Conservation (phyloP, 768 basidiomycete genomes). For the Lentinula sp. region DNA sequence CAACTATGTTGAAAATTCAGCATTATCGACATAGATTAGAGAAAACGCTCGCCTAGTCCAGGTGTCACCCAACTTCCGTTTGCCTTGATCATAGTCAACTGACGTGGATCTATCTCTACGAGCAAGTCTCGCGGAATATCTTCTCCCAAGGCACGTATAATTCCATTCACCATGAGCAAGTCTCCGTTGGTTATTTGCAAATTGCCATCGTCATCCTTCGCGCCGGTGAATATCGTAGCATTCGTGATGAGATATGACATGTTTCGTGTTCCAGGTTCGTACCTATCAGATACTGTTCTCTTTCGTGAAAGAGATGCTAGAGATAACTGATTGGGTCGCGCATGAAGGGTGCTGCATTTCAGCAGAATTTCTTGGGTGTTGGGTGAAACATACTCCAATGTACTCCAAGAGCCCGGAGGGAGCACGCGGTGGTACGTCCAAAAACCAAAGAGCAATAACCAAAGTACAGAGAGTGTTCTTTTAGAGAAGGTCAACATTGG, state of each 20-base stretch:
- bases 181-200: conserved; percentile 37
- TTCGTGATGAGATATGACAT: conserved; percentile 63
- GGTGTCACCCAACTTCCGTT: conserved; percentile 66
- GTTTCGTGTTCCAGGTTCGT: conserved; percentile 49
- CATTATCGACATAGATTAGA: conserved; percentile 4
- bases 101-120: conserved; percentile 9
- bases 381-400: conserved; percentile 6
- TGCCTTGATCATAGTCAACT: conserved; percentile 53
- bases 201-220: conserved; percentile 43
- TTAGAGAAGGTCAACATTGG: neutral
- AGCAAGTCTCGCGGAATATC: conserved; percentile 33
- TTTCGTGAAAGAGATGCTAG: conserved; percentile 23
- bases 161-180: conserved; percentile 60
- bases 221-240: conserved; percentile 62
- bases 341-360: conserved; percentile 49
- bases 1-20: conserved; percentile 33
- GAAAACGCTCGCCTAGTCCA: conserved; percentile 41
- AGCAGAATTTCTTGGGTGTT: conserved; percentile 27
- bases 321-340: conserved; percentile 32
- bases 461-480: neutral
- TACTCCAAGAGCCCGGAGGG: neutral
- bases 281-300: conserved; percentile 55
- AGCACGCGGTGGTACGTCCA: neutral
- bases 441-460: neutral
- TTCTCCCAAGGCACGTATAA: conserved; percentile 54